A percentile compares a stretch with the other conserved stretches of the same genome.
Conservation (phyloP, 2,329 filamentous ascomycete species). For the Arthrobotrys entomopaga region DNA sequence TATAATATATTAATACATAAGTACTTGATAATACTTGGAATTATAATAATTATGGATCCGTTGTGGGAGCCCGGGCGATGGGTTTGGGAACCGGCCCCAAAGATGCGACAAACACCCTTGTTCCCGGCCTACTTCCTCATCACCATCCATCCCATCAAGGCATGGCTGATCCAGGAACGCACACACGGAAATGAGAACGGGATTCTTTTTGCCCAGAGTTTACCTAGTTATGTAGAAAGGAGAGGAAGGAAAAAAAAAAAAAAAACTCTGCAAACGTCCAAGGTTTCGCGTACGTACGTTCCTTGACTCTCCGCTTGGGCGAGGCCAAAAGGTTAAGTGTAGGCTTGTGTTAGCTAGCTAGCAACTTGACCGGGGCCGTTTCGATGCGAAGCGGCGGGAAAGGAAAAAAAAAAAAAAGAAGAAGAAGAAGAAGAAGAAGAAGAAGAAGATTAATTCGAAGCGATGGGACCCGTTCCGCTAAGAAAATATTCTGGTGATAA, state of each 20-base stretch:
- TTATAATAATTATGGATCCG: slow-evolving; percentile 49
- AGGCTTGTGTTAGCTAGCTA: slow-evolving; percentile 10
- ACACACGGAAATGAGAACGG: slow-evolving; percentile 41
- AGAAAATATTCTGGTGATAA: slow-evolving; percentile 30
- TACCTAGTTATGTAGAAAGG: not conserved
- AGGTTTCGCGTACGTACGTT: slow-evolving; percentile 55
- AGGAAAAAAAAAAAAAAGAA: slow-evolving; percentile 5
- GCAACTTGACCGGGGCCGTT: too few species aligned
- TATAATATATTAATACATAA: too few species aligned
- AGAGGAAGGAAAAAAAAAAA: slow-evolving; percentile 17
- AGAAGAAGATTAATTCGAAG: not conserved
- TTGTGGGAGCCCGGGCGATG: slow-evolving; percentile 15
- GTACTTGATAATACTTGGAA: too few species aligned
- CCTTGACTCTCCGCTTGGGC: slow-evolving; percentile 52
- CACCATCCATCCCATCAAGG: not conserved
- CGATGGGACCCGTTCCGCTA: slow-evolving; percentile 8
- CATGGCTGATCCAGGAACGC: slow-evolving; percentile 47
- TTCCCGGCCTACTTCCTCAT: slow-evolving; percentile 27
- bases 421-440: not conserved
- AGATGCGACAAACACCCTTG: slow-evolving; percentile 32
- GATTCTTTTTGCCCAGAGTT: too few species aligned
- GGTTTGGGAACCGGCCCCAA: too few species aligned
- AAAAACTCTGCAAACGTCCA: slow-evolving; percentile 56
- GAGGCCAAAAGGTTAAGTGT: slow-evolving; percentile 53
- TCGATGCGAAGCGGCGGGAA: slow-evolving; percentile 26